Evolutionary conservation across 257 asterid species (phyloP), one percentile per base, ranked within the genome.

Genomic region (Solanum clarkiae): DNA sequence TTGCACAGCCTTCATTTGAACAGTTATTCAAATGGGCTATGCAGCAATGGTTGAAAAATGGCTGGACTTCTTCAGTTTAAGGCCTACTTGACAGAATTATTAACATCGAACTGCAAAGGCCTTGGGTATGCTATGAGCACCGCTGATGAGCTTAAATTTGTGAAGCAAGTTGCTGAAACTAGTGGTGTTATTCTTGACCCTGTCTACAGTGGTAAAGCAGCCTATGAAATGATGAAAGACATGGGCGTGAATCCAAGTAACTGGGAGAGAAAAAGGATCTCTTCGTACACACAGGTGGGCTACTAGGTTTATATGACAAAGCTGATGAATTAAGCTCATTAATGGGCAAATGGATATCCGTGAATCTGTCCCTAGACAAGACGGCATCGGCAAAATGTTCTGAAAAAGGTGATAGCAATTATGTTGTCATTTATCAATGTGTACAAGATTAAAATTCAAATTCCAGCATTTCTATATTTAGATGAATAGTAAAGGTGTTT

Each of bases 171-270:
- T 77, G 99, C 98, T 56, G 93, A 93, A 88, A 84, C 94, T 44
- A 94, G 98, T 9, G 99, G 99, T 47, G 91, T 95, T 68, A 87
- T 95, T 90, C 99, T 96, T 66, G 99, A 96, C 88, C 98, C 99
- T 13, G 98, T 96, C 65, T 96, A 96, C 88, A 96, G 99, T 68
- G 99, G 98, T 36, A 95, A 96, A 88, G 97, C 98, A 12, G 97
- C 93, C 36, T 93, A 87, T 47, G 93, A 93, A 54, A 91, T 96
- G 98, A 92, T 91, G 91, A 95, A 86, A 87, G 98, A 93, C 86
- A 96, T 94, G 97, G 80, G 49, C 20, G 95, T 87, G 89, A 89
- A 92, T 90, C 98, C 99, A 17, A 88, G 54, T 45, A 91, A 93
- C 53, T 95, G 99, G 99, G 96, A 96, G 90, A 98, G 97, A 60